Percentiles rank a stretch among this genome's conserved stretches.
Conservation (phyloP, 306 rosid genomes). For the Senna siamea region DNA sequence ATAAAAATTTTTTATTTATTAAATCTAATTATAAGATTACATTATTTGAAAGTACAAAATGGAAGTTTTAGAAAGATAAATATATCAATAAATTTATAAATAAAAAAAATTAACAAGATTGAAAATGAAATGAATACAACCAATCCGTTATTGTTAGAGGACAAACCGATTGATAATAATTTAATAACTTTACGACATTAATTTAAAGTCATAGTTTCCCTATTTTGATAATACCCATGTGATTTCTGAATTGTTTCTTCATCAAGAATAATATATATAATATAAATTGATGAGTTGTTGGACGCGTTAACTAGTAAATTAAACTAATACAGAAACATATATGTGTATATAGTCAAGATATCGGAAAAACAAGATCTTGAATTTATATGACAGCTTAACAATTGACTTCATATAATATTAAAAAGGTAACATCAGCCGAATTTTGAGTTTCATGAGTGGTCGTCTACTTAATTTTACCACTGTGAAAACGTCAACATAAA, state of each 20-base stretch:
- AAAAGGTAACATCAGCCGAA: not conserved
- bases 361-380: not conserved
- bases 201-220: not conserved
- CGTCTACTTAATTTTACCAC: not conserved
- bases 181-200: not conserved
- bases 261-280: not conserved
- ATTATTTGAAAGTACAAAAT: too few species aligned
- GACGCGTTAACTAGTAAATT: not conserved
- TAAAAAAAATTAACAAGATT: too few species aligned
- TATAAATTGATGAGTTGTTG: not conserved
- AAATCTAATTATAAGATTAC: too few species aligned
- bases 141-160: too few species aligned
- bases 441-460: too few species aligned
- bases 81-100: too few species aligned
- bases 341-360: conserved; percentile 25
- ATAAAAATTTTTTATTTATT: too few species aligned
- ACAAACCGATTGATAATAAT: too few species aligned
- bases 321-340: not conserved
- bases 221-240: not conserved
- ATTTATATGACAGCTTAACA: not conserved
- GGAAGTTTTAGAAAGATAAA: too few species aligned
- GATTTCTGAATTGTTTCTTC: not conserved
- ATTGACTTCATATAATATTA: not conserved
- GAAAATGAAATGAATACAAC: too few species aligned
- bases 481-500: not conserved